These are phyloP conservation scores for Daldinia sp. DNA, from an alignment of 2,329 filamentous ascomycete species.

Conservation along the genomic window DNA sequence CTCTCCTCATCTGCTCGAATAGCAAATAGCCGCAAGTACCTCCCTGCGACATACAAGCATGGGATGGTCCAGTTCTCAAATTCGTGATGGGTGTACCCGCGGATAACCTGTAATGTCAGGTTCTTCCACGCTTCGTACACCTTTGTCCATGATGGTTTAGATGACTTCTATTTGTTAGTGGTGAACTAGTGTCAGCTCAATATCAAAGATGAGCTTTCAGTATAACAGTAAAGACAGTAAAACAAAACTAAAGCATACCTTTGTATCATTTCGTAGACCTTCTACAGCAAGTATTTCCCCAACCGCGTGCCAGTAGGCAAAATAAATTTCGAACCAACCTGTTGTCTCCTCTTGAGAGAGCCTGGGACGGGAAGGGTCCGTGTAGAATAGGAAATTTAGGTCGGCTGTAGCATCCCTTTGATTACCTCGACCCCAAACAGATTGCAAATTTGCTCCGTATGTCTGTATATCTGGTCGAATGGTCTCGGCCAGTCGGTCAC, in stretches of 20 bases:
- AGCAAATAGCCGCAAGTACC: slow-evolving; percentile 87
- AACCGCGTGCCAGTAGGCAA: slow-evolving; percentile 84
- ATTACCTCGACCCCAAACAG: slow-evolving; percentile 79
- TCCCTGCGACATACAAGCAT: slow-evolving; percentile 87
- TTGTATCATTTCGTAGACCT: slow-evolving; percentile 57
- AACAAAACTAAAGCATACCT: slow-evolving; percentile 44
- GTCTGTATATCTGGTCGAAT: slow-evolving; percentile 77
- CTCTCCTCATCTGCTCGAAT: slow-evolving; percentile 87
- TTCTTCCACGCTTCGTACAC: slow-evolving; percentile 94
- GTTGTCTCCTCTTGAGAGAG: slow-evolving; percentile 75
- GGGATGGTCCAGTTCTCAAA: slow-evolving; percentile 95
- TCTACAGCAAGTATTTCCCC: slow-evolving; percentile 78
- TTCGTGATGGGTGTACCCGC: slow-evolving; percentile 80
- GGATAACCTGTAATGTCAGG: slow-evolving; percentile 78
- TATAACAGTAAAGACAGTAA: not conserved
- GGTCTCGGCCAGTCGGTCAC: slow-evolving; percentile 79
- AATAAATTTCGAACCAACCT: slow-evolving; percentile 90
- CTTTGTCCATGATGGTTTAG: slow-evolving; percentile 75
- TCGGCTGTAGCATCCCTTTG: slow-evolving; percentile 73
- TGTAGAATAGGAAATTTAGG: slow-evolving; percentile 77
- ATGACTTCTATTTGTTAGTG: slow-evolving; percentile 34
- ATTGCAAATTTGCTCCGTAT: slow-evolving; percentile 74
- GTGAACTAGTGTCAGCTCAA: not conserved
- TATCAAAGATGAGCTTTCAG: not conserved
- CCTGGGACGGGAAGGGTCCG: slow-evolving; percentile 66